Conservation (phyloP, 176 grass and related monocot genomes). For the Cenchrus purpureus region DNA sequence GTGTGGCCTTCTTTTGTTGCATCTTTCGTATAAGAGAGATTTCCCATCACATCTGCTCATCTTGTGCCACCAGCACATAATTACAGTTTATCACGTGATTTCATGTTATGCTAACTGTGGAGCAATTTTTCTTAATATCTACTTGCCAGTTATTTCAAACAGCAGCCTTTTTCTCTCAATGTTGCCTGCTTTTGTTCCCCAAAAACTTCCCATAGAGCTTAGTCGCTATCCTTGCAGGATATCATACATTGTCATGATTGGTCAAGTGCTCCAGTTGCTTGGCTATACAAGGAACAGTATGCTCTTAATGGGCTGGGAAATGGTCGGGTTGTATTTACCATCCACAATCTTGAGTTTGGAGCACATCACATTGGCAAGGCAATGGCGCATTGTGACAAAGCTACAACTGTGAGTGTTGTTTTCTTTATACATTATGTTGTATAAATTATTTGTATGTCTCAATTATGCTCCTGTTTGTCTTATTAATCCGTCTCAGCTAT, state of each 20-base stretch:
- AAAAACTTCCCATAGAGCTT: neutral
- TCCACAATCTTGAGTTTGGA: slow-evolving; percentile 98
- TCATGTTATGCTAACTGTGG: neutral
- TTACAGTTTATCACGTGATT: neutral
- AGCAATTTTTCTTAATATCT: neutral
- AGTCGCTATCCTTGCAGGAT: slow-evolving; percentile 60
- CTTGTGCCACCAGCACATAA: neutral
- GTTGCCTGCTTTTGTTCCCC: neutral
- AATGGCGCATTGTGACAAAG: slow-evolving; percentile 77
- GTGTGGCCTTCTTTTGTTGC: too few species aligned
- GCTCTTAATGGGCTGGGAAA: slow-evolving; percentile 63
- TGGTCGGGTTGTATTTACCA: slow-evolving; percentile 86
- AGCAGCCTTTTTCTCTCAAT: slow-evolving; percentile 17
- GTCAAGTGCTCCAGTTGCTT: slow-evolving; percentile 94
- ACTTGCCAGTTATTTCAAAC: neutral
- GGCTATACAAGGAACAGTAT: slow-evolving; percentile 93
- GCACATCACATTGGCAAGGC: slow-evolving; percentile 84
- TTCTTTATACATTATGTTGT: slow-evolving; percentile 15
- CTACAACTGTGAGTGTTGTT: slow-evolving; percentile 82
- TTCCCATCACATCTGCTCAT: neutral
- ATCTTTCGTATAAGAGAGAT: neutral
- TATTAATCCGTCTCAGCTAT: slow-evolving; percentile 26
- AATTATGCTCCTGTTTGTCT: slow-evolving; percentile 13
- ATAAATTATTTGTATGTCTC: slow-evolving; percentile 22
- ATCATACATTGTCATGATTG: slow-evolving; percentile 99